Evolutionary conservation across 75 land plant species (phyloP), one percentile per base, ranked within the genome.

Genomic region (Cunninghamia lanceolata): DNA sequence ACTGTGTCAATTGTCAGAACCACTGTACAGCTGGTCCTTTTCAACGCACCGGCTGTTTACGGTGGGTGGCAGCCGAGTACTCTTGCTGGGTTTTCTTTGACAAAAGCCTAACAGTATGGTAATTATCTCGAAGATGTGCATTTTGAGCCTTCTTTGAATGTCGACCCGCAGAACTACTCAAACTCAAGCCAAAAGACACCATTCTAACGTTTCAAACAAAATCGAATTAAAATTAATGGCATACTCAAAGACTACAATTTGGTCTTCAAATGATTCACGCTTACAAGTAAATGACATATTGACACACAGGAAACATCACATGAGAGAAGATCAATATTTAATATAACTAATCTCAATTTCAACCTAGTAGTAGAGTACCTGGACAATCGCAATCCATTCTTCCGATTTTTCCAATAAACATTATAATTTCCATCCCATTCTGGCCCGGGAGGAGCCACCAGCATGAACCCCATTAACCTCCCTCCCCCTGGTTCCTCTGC

Each of bases 381-480:
- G 85, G 87, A 91, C 87, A 87, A 88, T 54, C 82, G 88, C 45
- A 95, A 39, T 54, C 95, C 97, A 73, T 95, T 93, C 84, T 87
- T 93, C 10, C 95, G 91, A 73, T 94, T 91, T 83, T 77, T 89
- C 63, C 90, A 86, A 84, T 95, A 95, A 17, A 95, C 81, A 80
- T 94, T 95, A 85, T 95, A 93, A n/a, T 94, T 93, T 77, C 36
- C 80, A 59, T 91, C 92, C 94, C 93, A 93, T 83, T 94, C 94
- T 70, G 94, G 94, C 71, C 93, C 94, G 71, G 50, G 70, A 52
- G 85, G 88, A 45, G 84, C 84, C 14, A 32, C 47, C 25, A 21
- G 45, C 80, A 39, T 77, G 43, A 38, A 40, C 9, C 79, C 79
- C 34, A 50, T 11, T 16, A 1, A 14, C 36, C 1, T 39, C 7